Evolutionary conservation across 2,329 filamentous ascomycete genomes (phyloP), one percentile per base, ranked within the genome.

Genomic region (Exophiala mesophila): DNA sequence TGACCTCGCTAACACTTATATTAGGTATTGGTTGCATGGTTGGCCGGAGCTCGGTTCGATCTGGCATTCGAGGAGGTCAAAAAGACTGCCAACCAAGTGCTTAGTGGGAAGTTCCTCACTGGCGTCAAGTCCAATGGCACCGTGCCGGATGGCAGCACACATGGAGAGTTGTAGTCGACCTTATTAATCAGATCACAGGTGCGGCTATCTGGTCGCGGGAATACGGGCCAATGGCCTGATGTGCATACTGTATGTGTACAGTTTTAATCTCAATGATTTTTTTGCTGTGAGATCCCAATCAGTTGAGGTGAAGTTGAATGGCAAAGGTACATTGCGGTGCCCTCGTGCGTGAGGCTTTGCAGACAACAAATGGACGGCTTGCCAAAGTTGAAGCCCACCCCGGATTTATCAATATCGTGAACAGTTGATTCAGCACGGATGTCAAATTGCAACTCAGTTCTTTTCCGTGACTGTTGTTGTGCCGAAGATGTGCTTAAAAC

Each of bases 401-500:
- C n/a, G n/a, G n/a, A n/a, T n/a, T n/a, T n/a, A n/a, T n/a, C n/a
- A n/a, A n/a, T n/a, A n/a, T n/a, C n/a, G n/a, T n/a, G n/a, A n/a
- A n/a, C n/a, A n/a, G n/a, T n/a, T n/a, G n/a, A n/a, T n/a, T n/a
- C n/a, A 18, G 89, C 89, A 94, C 86, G 84, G 86, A 95, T 95
- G 88, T 96, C 88, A 95, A 95, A 95, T 95, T 96, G 81, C 89
- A 92, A 90, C 84, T 74, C 78, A 78, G 82, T 81, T 64, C 65
- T 68, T 64, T 60, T 62, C 56, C 69, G 82, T 95, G 86, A 83
- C 86, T 88, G 80, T 74, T 77, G 80, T 89, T 92, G 89, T 88
- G 89, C 88, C 88, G 86, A 89, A 94, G 88, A 94, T 88, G 88
- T 95, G 88, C 88, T 92, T 78, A 94, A 74, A 92, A 76, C 38